A percentile compares a stretch with the other conserved stretches of the same genome.
phyloP scores from a whole-genome alignment of 2,329 filamentous ascomycete genomes.

The Hymenoscyphus fraxineus region DNA sequence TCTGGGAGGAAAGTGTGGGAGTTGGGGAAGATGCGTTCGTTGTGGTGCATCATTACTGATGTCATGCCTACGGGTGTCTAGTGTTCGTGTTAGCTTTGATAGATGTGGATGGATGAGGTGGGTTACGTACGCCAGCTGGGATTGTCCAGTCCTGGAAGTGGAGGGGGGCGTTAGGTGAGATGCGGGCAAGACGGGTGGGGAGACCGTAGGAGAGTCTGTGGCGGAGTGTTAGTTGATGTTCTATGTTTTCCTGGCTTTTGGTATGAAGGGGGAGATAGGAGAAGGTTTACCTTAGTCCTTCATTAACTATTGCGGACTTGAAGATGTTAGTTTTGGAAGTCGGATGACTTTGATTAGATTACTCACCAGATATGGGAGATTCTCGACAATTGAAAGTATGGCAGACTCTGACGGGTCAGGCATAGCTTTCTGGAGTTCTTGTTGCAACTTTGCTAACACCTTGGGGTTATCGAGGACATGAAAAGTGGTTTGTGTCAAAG shows the following conservation, averaged over 20 bases:
- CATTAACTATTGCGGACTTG: conserved; percentile 16
- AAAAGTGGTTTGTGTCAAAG: conserved; percentile 11
- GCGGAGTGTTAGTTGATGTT: neutral
- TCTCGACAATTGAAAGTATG: conserved; percentile 24
- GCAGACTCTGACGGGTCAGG: conserved; percentile 12
- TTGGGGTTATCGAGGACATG: conserved; percentile 13
- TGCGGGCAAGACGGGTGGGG: conserved; percentile 30
- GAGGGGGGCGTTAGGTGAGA: conserved; percentile 26
- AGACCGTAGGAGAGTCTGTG: conserved; percentile 28
- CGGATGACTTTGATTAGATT: neutral
- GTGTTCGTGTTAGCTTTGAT: neutral
- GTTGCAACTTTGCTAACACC: conserved; percentile 19
- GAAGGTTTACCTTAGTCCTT: conserved; percentile 18
- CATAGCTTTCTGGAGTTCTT: conserved; percentile 20
- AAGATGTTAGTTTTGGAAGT: neutral
- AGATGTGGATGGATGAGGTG: neutral
- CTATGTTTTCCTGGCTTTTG: neutral
- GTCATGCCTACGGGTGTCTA: conserved; percentile 27
- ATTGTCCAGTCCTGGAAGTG: conserved; percentile 23
- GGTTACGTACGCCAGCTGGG: conserved; percentile 26
- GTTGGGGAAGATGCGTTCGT: conserved; percentile 32
- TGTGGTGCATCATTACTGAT: conserved; percentile 30
- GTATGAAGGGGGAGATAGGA: neutral
- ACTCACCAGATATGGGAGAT: conserved; percentile 23
- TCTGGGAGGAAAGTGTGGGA: conserved; percentile 35